phyloP scores from a whole-genome alignment of 768 basidiomycete genomes.

The Panaeolus cyanescens region DNA sequence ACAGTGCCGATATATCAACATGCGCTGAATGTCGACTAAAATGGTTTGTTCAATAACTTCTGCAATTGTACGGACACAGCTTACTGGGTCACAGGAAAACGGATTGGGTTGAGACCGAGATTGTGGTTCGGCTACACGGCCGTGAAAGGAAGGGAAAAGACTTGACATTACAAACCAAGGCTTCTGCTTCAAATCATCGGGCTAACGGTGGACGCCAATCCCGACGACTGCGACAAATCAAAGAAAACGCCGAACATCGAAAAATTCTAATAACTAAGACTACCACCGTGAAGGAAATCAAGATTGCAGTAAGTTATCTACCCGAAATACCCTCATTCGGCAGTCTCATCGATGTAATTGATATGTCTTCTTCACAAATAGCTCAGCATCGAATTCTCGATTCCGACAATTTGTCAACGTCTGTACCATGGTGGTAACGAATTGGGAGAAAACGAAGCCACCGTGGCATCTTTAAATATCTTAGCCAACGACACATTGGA shows the following conservation, averaged over 20 bases:
- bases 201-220: constrained; percentile 61
- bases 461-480: constrained; percentile 54
- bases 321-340: neutral
- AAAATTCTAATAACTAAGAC: constrained; percentile 59
- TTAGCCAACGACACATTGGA: constrained; percentile 65
- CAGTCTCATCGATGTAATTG: neutral
- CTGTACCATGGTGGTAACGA: constrained; percentile 64
- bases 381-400: constrained; percentile 62
- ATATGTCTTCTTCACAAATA: constrained; percentile 22
- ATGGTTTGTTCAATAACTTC: constrained; percentile 39
- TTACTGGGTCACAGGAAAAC: constrained; percentile 40
- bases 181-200: constrained; percentile 28
- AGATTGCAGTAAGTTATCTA: constrained; percentile 68
- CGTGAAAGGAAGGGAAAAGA: constrained; percentile 14
- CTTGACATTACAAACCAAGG: constrained; percentile 14
- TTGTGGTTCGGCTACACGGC: constrained; percentile 52
- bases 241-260: constrained; percentile 50
- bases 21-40: constrained; percentile 63
- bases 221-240: constrained; percentile 63
- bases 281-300: constrained; percentile 79
- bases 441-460: constrained; percentile 61
- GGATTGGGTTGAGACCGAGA: constrained; percentile 61
- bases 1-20: constrained; percentile 51
- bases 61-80: constrained; percentile 4
- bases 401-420: constrained; percentile 78